Percentiles rank a stretch among this genome's conserved stretches.
Conservation (phyloP, 1,284 basidiomycete genomes). For the Coniophora puteana region DNA sequence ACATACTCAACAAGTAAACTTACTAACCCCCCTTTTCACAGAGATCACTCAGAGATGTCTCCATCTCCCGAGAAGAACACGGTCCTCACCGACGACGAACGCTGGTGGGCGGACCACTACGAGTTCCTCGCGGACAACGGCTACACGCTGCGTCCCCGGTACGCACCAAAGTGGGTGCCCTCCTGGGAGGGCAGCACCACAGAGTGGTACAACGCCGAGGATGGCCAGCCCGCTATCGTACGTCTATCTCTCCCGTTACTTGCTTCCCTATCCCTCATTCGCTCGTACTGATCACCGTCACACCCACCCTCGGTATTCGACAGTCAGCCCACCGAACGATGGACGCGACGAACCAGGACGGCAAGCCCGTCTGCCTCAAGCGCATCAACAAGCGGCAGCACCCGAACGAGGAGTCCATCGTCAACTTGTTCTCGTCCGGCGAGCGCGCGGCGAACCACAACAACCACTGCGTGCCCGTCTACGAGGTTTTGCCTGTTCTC, state of each 20-base stretch:
- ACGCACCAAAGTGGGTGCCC: conserved; percentile 28
- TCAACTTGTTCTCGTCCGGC: conserved; percentile 13
- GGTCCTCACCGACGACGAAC: too few relatives aligned
- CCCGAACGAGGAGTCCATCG: not conserved
- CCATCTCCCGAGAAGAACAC: too few relatives aligned
- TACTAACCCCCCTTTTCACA: too few relatives aligned
- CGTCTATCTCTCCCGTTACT: too few relatives aligned
- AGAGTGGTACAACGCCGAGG: conserved; percentile 16
- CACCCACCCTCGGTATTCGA: not conserved
- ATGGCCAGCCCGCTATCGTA: conserved; percentile 2
- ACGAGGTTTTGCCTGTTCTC: conserved; percentile 18
- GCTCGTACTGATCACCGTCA: too few relatives aligned
- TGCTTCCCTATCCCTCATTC: too few relatives aligned
- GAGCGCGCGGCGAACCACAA: conserved; percentile 10
- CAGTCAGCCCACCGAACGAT: too few relatives aligned
- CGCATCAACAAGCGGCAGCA: not conserved
- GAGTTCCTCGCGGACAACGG: conserved; percentile 28
- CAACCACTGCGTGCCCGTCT: conserved; percentile 29
- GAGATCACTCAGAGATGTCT: too few relatives aligned
- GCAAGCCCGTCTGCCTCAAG: not conserved
- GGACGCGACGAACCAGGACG: not conserved
- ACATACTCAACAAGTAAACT: too few relatives aligned
- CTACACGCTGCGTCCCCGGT: conserved; percentile 29
- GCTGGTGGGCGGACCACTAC: conserved; percentile 22
- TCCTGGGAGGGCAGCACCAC: conserved; percentile 23